Conservation (phyloP, 2,329 filamentous ascomycete genomes). For the Sclerotinia glacialis region DNA sequence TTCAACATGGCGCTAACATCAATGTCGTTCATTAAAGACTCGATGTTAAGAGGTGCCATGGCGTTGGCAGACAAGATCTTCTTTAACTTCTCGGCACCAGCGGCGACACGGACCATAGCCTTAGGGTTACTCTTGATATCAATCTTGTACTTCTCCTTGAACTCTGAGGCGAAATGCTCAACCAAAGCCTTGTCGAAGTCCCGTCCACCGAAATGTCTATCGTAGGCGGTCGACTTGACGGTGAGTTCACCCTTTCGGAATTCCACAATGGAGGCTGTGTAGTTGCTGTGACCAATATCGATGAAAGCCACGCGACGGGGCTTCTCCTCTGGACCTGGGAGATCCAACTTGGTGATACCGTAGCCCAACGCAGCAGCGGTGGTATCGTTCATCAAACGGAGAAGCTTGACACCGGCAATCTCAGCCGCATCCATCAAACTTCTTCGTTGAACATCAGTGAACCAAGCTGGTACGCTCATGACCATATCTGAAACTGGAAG, state of each 20-base stretch:
- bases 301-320: conserved; percentile 86
- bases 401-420: conserved; percentile 86
- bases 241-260: conserved; percentile 95
- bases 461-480: conserved; percentile 93
- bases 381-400: conserved; percentile 96
- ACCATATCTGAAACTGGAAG: conserved; percentile 90
- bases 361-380: conserved; percentile 94
- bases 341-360: conserved; percentile 95
- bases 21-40: conserved; percentile 97
- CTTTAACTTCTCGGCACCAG: conserved; percentile 95
- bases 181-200: conserved; percentile 95
- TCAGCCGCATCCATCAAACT: conserved; percentile 87
- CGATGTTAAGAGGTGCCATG: conserved; percentile 88
- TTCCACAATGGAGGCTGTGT: conserved; percentile 90
- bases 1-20: conserved; percentile 88
- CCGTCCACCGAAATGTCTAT: conserved; percentile 94
- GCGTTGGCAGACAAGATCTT: conserved; percentile 97
- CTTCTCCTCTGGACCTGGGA: conserved; percentile 85
- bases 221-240: conserved; percentile 88
- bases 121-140: conserved; percentile 90
- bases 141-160: conserved; percentile 97
- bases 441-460: conserved; percentile 90
- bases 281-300: conserved; percentile 96
- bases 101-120: conserved; percentile 80
- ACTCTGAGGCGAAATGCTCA: conserved; percentile 92